Evolutionary conservation across 306 rosid genomes (phyloP).

Genomic region (Lathyrus sativus): DNA sequence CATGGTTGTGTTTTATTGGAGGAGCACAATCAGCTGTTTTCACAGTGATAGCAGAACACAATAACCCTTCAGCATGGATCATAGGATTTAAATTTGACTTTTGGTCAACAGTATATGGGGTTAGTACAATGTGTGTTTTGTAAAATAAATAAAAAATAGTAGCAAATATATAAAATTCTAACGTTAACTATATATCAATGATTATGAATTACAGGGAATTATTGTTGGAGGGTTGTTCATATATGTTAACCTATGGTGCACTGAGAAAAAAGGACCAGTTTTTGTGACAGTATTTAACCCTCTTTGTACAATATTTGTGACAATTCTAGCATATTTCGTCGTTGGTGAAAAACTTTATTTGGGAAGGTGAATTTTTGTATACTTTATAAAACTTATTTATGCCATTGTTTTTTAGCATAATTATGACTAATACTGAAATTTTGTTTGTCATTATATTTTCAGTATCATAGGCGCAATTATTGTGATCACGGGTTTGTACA

Average conservation of each 20-base stretch:
- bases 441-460: not conserved
- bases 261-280: constrained; percentile 76
- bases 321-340: constrained; percentile 72
- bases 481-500: constrained; percentile 68
- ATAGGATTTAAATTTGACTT: constrained; percentile 69
- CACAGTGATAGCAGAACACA: constrained; percentile 47
- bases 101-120: constrained; percentile 71
- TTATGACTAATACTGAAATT: not conserved
- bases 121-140: constrained; percentile 34
- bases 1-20: constrained; percentile 79
- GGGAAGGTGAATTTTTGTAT: constrained; percentile 56
- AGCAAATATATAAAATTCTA: not conserved
- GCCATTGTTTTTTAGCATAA: not conserved
- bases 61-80: constrained; percentile 62
- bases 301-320: constrained; percentile 61
- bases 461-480: constrained; percentile 63
- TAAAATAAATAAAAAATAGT: too few species aligned
- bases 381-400: too few species aligned
- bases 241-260: constrained; percentile 79
- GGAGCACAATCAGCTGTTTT: constrained; percentile 78
- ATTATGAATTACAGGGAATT: constrained; percentile 62
- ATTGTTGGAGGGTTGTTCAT: constrained; percentile 52
- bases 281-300: constrained; percentile 82
- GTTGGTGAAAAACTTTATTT: constrained; percentile 73
- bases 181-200: constrained; percentile 8